A percentile compares a stretch with the other conserved stretches of the same genome.
These are phyloP conservation scores for Zygosaccharomyces pseudobailii DNA, from an alignment of 1,139 yeast genomes.

Conservation along the genomic window DNA sequence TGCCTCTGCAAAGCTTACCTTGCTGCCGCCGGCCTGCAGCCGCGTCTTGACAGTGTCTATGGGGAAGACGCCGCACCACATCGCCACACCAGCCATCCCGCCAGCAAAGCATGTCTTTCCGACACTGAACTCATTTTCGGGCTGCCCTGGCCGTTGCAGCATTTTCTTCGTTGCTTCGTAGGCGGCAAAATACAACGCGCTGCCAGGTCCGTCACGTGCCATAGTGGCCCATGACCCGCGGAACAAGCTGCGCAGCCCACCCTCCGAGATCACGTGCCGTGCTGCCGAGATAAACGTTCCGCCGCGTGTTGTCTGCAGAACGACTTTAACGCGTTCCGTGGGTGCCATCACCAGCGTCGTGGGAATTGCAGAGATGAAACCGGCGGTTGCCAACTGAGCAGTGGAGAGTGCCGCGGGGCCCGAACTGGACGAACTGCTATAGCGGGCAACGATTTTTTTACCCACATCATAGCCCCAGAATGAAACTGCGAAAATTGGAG, in stretches of 20 bases:
- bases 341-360: constrained; percentile 96
- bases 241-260: constrained; percentile 80
- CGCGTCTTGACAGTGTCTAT: constrained; percentile 91
- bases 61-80: constrained; percentile 98
- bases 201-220: constrained; percentile 97
- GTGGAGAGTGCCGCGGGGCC: constrained; percentile 43
- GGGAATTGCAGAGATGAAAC: constrained; percentile 93
- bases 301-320: constrained; percentile 69
- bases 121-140: constrained; percentile 54
- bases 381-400: constrained; percentile 80
- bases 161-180: constrained; percentile 73
- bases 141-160: constrained; percentile 39
- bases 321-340: constrained; percentile 91
- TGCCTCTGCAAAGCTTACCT: constrained; percentile 59
- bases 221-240: constrained; percentile 90
- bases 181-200: constrained; percentile 94
- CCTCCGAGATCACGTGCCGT: constrained; percentile 65
- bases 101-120: constrained; percentile 83
- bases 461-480: constrained; percentile 99
- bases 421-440: constrained; percentile 34
- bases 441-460: constrained; percentile 58
- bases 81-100: constrained; percentile 90
- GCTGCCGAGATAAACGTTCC: constrained; percentile 45
- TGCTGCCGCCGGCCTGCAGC: constrained; percentile 66
- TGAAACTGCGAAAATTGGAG: constrained; percentile 97